Evolutionary conservation across 2,329 filamentous ascomycete species (phyloP).

Genomic region (Colletotrichum sp.): DNA sequence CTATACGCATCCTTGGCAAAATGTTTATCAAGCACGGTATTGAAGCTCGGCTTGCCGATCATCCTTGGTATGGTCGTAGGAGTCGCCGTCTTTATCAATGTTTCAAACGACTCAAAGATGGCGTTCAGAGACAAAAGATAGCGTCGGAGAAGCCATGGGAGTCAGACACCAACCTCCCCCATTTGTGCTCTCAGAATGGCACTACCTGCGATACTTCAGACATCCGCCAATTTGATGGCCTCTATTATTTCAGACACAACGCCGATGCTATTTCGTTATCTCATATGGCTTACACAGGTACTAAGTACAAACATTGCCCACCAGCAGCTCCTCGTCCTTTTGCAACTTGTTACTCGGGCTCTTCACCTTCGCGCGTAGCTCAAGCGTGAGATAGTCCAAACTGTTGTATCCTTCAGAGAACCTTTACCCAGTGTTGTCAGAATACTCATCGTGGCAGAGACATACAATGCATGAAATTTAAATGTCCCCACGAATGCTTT

Average conservation of each 20-base stretch:
- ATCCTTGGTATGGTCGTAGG: not conserved
- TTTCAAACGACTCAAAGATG: not conserved
- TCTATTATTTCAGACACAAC: not conserved
- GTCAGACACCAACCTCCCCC: not conserved
- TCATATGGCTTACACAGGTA: accelerated
- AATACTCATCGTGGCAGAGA: no score
- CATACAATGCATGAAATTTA: no score
- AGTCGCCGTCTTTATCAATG: not conserved
- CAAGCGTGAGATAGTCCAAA: no score
- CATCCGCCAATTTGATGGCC: not conserved
- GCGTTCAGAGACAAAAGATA: not conserved
- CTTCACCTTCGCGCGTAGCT: no score
- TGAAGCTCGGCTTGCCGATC: not conserved
- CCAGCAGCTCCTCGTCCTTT: not conserved
- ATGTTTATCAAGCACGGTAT: not conserved
- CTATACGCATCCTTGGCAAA: not conserved
- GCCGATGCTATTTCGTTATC: accelerated
- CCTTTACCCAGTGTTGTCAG: no score
- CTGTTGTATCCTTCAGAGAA: no score
- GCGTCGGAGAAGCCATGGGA: not conserved
- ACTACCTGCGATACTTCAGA: not conserved
- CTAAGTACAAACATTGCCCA: no score
- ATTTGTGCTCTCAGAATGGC: not conserved
- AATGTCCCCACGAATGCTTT: no score
- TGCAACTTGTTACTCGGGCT: no score